These are phyloP conservation scores for Claviceps sp. DNA, from an alignment of 2,329 filamentous ascomycete species.

Conservation along the genomic window DNA sequence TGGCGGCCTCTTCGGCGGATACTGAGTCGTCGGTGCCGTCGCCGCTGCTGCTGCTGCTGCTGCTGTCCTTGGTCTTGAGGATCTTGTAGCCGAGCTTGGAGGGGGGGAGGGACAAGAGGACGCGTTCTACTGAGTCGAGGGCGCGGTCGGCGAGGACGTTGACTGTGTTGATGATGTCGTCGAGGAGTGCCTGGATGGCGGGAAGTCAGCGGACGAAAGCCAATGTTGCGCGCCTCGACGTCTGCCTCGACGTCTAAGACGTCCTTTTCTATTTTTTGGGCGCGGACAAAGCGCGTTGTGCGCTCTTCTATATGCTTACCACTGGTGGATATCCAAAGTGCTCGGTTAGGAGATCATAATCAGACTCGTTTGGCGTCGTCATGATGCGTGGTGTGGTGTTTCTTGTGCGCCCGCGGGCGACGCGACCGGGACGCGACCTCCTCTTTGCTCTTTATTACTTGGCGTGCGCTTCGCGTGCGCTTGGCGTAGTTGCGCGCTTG, in stretches of 20 bases:
- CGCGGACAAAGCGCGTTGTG: background rate
- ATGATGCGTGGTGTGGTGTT: conserved; percentile 11
- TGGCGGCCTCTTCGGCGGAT: conserved; percentile 26
- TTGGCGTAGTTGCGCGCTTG: background rate
- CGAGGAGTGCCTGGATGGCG: conserved; percentile 61
- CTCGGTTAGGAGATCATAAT: conserved; percentile 71
- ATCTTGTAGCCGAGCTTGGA: conserved; percentile 66
- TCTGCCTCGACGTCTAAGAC: no score
- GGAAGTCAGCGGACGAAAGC: background rate
- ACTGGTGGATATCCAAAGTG: conserved; percentile 91
- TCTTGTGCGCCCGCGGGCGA: conserved; percentile 8
- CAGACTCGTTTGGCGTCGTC: conserved; percentile 26
- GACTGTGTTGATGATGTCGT: conserved; percentile 95
- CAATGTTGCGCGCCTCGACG: no score
- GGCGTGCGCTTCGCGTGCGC: no score
- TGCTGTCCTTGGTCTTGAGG: conserved; percentile 9
- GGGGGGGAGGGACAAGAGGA: conserved; percentile 61
- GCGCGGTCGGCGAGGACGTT: conserved; percentile 89
- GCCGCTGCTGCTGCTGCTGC: background rate
- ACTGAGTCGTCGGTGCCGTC: conserved; percentile 7
- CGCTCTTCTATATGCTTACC: conserved; percentile 35
- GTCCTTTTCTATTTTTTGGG: conserved; percentile 1
- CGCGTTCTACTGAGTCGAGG: conserved; percentile 74
- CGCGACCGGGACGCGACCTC: conserved; percentile 6
- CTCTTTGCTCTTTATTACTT: no score